A percentile compares a stretch with the other conserved stretches of the same genome.
phyloP scores from a whole-genome alignment of 495 filamentous ascomycete genomes.

The Aspergillus sparsus region DNA sequence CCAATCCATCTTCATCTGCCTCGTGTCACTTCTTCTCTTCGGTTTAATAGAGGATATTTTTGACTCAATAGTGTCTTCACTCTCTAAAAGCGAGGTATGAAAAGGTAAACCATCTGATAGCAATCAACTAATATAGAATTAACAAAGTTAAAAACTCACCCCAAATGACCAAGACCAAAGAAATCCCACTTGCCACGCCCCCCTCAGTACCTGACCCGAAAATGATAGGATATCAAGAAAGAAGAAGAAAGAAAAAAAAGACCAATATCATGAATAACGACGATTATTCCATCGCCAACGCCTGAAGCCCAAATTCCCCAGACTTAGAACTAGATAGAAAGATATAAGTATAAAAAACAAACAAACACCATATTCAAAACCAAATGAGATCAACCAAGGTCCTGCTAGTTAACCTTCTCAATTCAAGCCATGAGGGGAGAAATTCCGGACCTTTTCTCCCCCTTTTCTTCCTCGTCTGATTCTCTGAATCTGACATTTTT shows the following conservation, averaged over 20 bases:
- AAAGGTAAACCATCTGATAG: no score
- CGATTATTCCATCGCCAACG: slow-evolving; percentile 4
- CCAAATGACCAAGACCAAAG: slow-evolving; percentile 12
- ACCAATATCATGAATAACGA: background rate
- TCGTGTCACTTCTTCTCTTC: no score
- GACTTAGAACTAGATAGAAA: background rate
- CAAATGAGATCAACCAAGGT: background rate
- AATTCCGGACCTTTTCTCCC: background rate
- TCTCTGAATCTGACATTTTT: background rate
- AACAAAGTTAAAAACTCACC: background rate
- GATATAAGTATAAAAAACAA: background rate
- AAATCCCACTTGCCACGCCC: slow-evolving; percentile 17
- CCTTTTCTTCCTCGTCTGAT: background rate
- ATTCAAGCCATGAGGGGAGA: background rate
- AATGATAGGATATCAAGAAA: slow-evolving; percentile 32
- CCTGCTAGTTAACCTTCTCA: background rate
- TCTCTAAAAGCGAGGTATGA: no score
- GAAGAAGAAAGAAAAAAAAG: slow-evolving; percentile 7
- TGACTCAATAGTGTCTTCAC: no score
- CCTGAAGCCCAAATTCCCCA: background rate
- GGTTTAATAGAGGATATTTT: no score
- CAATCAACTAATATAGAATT: background rate
- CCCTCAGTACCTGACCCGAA: slow-evolving; percentile 14
- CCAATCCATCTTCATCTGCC: no score
- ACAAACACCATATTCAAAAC: slow-evolving; percentile 7